phyloP scores from a whole-genome alignment of 2,329 filamentous ascomycete genomes.

The Apiospora marii region DNA sequence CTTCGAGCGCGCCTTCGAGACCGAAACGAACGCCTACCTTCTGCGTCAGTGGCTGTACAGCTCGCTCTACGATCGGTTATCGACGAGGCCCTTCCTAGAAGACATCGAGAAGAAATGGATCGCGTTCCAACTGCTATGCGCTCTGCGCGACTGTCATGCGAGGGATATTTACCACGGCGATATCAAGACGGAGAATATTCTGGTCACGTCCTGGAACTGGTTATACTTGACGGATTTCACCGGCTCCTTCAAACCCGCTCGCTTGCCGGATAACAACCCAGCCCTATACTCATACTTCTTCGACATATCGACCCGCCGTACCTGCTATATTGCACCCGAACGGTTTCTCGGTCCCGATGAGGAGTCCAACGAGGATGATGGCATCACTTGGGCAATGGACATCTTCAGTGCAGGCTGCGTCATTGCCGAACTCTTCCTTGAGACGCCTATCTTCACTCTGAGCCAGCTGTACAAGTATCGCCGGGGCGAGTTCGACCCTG shows the following conservation, averaged over 20 bases:
- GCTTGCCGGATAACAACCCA: constrained; percentile 94
- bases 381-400: constrained; percentile 93
- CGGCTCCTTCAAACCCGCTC: constrained; percentile 91
- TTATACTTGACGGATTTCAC: constrained; percentile 98
- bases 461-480: constrained; percentile 96
- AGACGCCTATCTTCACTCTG: constrained; percentile 95
- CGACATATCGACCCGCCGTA: constrained; percentile 88
- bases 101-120: constrained; percentile 99
- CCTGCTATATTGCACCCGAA: constrained; percentile 95
- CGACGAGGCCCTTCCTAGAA: constrained; percentile 94
- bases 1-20: constrained; percentile 92
- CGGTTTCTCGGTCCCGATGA: constrained; percentile 80
- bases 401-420: constrained; percentile 97
- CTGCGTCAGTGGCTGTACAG: constrained; percentile 96
- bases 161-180: constrained; percentile 94
- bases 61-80: constrained; percentile 95
- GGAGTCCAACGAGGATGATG: constrained; percentile 65
- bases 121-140: constrained; percentile 92
- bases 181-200: constrained; percentile 96
- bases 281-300: constrained; percentile 99
- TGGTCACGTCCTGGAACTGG: constrained; percentile 99
- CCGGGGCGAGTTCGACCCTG: constrained; percentile 89
- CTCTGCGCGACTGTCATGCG: constrained; percentile 88
- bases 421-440: constrained; percentile 94
- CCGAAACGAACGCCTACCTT: constrained; percentile 88